Conservation (phyloP, 768 basidiomycete species). For the Chalciporus piperatus region DNA sequence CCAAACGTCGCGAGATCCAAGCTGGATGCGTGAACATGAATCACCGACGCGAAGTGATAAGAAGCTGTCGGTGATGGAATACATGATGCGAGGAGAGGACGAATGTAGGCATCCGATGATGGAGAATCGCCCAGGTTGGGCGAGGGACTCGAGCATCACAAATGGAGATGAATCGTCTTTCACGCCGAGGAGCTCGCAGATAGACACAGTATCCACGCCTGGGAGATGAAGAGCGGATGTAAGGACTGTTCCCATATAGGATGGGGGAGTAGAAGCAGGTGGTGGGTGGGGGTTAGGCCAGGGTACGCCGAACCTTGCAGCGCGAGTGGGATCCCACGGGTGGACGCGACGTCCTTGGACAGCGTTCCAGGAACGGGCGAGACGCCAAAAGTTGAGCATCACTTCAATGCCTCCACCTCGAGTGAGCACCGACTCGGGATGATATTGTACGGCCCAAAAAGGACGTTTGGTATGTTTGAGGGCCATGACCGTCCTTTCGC, state of each 20-base stretch:
- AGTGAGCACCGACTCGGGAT: conserved; percentile 82
- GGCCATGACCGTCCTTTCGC: conserved; percentile 75
- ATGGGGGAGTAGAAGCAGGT: conserved; percentile 16
- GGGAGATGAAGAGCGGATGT: conserved; percentile 44
- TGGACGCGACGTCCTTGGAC: conserved; percentile 34
- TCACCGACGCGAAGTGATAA: conserved; percentile 45
- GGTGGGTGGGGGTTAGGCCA: conserved; percentile 53
- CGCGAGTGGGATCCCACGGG: conserved; percentile 41
- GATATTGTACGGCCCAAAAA: conserved; percentile 89
- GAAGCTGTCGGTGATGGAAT: conserved; percentile 48
- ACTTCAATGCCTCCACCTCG: conserved; percentile 65
- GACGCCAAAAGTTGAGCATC: conserved; percentile 69
- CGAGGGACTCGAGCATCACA: conserved; percentile 72
- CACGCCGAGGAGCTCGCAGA: conserved; percentile 66
- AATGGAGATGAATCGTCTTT: conserved; percentile 58
- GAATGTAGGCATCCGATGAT: conserved; percentile 63
- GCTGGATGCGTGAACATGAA: conserved; percentile 35
- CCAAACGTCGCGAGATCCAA: conserved; percentile 63
- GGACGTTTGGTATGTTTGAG: conserved; percentile 60
- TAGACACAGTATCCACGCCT: conserved; percentile 37
- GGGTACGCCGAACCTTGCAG: conserved; percentile 41
- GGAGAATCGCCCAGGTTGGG: conserved; percentile 69
- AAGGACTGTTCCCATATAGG: conserved; percentile 28
- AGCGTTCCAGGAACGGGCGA: conserved; percentile 58
- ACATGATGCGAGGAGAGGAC: conserved; percentile 55